These are phyloP conservation scores for Stephanodiscus triporus DNA, from an alignment of 108 stramenopile species.

Conservation along the genomic window DNA sequence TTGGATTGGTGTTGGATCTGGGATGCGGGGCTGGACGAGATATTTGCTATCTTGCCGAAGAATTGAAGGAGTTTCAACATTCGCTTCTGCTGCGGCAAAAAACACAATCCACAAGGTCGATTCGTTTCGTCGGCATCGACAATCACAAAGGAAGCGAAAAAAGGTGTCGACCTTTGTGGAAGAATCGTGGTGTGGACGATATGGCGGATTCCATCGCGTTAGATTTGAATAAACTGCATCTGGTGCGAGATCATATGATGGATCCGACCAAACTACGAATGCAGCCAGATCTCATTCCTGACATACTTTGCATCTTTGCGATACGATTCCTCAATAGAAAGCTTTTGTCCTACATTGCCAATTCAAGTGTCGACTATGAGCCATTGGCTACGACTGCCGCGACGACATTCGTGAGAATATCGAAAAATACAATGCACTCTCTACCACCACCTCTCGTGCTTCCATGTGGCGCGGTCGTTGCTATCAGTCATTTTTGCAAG, in stretches of 20 bases:
- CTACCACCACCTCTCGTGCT: constrained; percentile 19
- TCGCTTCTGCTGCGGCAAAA: constrained; percentile 16
- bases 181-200: constrained; percentile 59
- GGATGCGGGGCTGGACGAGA: constrained; percentile 84
- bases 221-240: constrained; percentile 58
- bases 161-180: constrained; percentile 59
- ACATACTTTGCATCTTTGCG: constrained; percentile 54
- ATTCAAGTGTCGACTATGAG: constrained; percentile 1
- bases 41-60: constrained; percentile 80
- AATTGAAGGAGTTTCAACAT: constrained; percentile 49
- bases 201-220: constrained; percentile 45
- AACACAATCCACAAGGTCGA: constrained; percentile 7
- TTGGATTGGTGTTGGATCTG: constrained; percentile 67
- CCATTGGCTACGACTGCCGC: constrained; percentile 3
- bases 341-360: constrained; percentile 48
- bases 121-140: constrained; percentile 68
- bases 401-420: not conserved
- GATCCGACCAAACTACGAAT: constrained; percentile 1
- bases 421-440: constrained; percentile 3
- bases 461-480: constrained; percentile 59
- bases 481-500: constrained; percentile 82
- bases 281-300: not conserved
- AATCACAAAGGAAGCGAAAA: constrained; percentile 73
- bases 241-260: constrained; percentile 27
- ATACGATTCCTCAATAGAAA: constrained; percentile 77